Conservation (phyloP, 257 asterid genomes). For the Voacanga thouarsii region DNA sequence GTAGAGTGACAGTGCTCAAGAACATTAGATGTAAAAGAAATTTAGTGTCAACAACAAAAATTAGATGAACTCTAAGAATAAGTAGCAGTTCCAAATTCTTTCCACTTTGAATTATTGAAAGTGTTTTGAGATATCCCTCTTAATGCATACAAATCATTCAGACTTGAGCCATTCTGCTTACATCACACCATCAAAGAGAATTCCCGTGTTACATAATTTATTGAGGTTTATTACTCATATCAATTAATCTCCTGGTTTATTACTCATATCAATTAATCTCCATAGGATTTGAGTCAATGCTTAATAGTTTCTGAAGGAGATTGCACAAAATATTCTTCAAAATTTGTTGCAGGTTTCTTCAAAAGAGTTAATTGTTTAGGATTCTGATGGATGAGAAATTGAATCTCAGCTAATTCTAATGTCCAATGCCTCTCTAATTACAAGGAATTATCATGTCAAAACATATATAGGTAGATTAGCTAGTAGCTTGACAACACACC, state of each 20-base stretch:
- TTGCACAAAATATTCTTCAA: too few species aligned
- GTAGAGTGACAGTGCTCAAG: too few species aligned
- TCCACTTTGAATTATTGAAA: too few species aligned
- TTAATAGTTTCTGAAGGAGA: too few species aligned
- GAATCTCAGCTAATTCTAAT: constrained; percentile 58
- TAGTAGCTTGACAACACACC: constrained; percentile 37
- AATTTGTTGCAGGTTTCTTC: constrained; percentile 50
- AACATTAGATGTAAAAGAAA: neutral
- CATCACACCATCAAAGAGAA: neutral
- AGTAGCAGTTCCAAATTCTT: too few species aligned
- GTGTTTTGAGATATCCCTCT: too few species aligned
- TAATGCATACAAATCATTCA: too few species aligned
- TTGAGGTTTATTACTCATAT: neutral
- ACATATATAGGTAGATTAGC: constrained; percentile 53
- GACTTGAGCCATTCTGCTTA: too few species aligned
- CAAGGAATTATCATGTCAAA: constrained; percentile 43
- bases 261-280: neutral
- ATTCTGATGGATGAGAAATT: constrained; percentile 65
- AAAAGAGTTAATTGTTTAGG: constrained; percentile 48
- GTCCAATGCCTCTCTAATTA: constrained; percentile 44
- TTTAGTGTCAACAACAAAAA: neutral
- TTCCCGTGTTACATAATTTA: neutral
- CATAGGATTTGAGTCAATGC: too few species aligned
- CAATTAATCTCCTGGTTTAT: too few species aligned
- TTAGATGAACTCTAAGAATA: neutral